These are phyloP conservation scores for Brassica rapa DNA, from an alignment of 345 rosid species.

Conservation along the genomic window DNA sequence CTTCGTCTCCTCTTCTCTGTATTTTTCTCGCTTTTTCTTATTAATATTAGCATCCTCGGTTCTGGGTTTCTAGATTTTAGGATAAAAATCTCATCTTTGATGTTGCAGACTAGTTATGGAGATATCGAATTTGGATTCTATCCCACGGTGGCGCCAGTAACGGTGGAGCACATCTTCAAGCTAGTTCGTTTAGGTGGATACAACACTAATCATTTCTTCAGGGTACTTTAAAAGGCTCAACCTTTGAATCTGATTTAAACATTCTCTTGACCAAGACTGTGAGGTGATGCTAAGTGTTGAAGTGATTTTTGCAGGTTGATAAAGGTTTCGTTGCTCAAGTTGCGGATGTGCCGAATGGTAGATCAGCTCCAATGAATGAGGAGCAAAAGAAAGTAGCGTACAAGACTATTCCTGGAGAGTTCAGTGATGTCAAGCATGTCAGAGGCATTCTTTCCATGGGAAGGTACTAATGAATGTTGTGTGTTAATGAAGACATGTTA, in stretches of 20 bases:
- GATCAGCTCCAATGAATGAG: slow-evolving; percentile 89
- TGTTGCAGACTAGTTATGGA: slow-evolving; percentile 72
- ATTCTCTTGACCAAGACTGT: not conserved
- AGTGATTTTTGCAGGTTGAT: slow-evolving; percentile 62
- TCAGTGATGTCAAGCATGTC: slow-evolving; percentile 86
- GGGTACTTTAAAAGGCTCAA: slow-evolving; percentile 53
- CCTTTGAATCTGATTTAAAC: slow-evolving; percentile 2
- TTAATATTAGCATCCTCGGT: not conserved
- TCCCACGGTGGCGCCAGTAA: slow-evolving; percentile 83
- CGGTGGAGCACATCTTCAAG: slow-evolving; percentile 90
- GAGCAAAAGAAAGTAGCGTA: slow-evolving; percentile 68
- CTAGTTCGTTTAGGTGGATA: slow-evolving; percentile 90
- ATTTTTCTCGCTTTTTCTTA: not conserved
- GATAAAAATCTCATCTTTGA: not conserved
- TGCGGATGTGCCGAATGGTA: slow-evolving; percentile 76
- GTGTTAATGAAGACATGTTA: not conserved
- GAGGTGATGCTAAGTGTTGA: not conserved
- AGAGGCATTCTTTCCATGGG: slow-evolving; percentile 93
- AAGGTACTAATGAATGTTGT: slow-evolving; percentile 45
- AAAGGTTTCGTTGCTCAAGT: slow-evolving; percentile 97
- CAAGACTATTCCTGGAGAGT: slow-evolving; percentile 81
- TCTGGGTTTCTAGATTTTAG: not conserved
- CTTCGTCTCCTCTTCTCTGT: slow-evolving; percentile 2
- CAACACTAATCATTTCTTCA: slow-evolving; percentile 89
- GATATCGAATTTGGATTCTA: slow-evolving; percentile 92